Base-by-base conservation (phyloP, 352 stramenopile genomes). In the Phytopythium helicoides region DNA sequence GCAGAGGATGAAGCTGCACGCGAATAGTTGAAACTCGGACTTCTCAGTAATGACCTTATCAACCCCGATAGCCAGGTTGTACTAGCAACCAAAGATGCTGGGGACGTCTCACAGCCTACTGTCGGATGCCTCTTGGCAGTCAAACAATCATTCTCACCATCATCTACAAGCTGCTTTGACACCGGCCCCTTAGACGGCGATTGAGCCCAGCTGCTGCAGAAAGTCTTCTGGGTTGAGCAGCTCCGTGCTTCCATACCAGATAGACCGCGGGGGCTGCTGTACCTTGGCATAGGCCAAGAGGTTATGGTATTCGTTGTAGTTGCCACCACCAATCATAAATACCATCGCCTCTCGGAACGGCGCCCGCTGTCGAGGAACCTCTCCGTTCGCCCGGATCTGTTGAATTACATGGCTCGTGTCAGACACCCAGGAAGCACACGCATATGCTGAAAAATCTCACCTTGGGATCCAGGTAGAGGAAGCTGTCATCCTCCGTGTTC, bases 211-310 rank as follows among this genome's bases (percentile, higher is more conserved):
- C 58, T 97, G 89, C 35, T 87, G 58, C 56, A 97, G 69, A 64
- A 97, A 97, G n/a, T 81, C 77, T 47, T 97, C 83, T 1, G 87
- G 81, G 36, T 89, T 94, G 42, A 96, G 57, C 42, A 97, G 58
- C 63, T 97, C 89, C 25, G 89, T 97, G 56, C 86, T 93, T 21
- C 89, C 89, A 58, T 96, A 97, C 67, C 83, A 91, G 26, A 97
- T 68, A 31, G 75, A 82, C 3, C 88, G 73, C 12, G 79, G 71
- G 3, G 72, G 65, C 42, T 88, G 72, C 58, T 86, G 68, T 2
- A 66, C 76, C 62, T 91, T 90, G 39, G 80, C 73, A 52, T 92
- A 93, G 23, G 80, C 79, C 70, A 92, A 73, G 50, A 93, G 68
- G 47, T 94, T 94, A 47, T 89, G 85, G 63, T 90, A 94, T 59